These are phyloP conservation scores for Aspergillus sparsus DNA, from an alignment of 495 filamentous ascomycete genomes.

Conservation along the genomic window DNA sequence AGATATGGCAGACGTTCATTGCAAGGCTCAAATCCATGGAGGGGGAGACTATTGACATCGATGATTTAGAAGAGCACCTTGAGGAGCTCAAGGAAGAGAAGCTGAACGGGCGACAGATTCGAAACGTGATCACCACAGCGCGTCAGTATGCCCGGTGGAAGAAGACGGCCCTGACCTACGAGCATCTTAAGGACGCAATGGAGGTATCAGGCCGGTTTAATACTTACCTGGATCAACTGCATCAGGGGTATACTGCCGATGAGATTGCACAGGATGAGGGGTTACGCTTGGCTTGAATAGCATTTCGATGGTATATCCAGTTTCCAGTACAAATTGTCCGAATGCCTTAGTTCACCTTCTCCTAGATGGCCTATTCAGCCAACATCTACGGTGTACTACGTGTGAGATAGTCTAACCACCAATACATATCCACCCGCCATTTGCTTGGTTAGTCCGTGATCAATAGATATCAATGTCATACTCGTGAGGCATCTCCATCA, in stretches of 20 bases:
- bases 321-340: no score
- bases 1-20: conserved; percentile 44
- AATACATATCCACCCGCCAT: no score
- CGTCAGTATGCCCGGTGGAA: conserved; percentile 4
- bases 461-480: no score
- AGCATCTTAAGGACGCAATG: neutral
- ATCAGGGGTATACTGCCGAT: neutral
- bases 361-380: no score
- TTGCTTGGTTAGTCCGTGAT: no score
- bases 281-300: neutral
- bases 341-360: no score
- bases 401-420: no score
- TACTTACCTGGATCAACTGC: neutral
- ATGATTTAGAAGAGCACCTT: conserved; percentile 9
- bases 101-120: conserved; percentile 42
- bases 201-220: conserved; percentile 1
- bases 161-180: neutral
- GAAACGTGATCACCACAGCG: conserved; percentile 30
- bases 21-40: conserved; percentile 15
- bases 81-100: conserved; percentile 26
- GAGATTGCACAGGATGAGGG: neutral
- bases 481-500: no score
- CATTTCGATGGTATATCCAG: no score
- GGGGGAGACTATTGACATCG: conserved; percentile 3
- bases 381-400: no score